These are phyloP conservation scores for Beauveria pseudobassiana DNA, from an alignment of 2,329 filamentous ascomycete species.

Conservation along the genomic window DNA sequence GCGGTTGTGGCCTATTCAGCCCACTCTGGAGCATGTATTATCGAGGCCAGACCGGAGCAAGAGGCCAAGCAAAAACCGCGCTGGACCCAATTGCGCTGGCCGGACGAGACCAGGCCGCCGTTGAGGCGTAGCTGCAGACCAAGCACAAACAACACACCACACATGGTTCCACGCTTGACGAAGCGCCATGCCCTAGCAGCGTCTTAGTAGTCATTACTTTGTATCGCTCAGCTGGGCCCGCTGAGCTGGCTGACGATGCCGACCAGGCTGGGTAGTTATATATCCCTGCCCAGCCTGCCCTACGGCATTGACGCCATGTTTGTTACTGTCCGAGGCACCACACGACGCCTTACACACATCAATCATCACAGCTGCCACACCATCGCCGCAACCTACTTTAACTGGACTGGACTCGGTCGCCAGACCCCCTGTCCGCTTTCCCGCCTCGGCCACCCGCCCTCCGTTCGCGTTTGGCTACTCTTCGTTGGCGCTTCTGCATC, in stretches of 20 bases:
- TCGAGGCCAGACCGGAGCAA: not conserved
- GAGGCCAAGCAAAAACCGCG: not conserved
- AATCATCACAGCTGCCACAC: not conserved
- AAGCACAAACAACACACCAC: not conserved
- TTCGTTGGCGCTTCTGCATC: not conserved
- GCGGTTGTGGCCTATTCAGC: not conserved
- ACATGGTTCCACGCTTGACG: not conserved
- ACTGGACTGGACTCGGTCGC: not conserved
- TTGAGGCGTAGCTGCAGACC: not conserved
- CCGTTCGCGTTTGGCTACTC: conserved; percentile 1
- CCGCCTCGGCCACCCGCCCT: not conserved
- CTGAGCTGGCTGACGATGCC: not conserved
- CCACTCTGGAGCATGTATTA: not conserved
- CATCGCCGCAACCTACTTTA: not conserved
- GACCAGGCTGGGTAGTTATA: not conserved
- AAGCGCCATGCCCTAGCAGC: not conserved
- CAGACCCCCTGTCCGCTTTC: not conserved
- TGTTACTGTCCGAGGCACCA: not conserved
- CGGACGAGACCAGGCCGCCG: conserved; percentile 3
- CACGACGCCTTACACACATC: not conserved
- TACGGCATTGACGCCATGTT: not conserved
- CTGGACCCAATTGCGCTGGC: not conserved
- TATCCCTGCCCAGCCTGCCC: not conserved
- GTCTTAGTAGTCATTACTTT: not conserved
- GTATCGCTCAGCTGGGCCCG: not conserved